These are phyloP conservation scores for Aquanectria penicillioides DNA, from an alignment of 2,329 filamentous ascomycete genomes.

Conservation along the genomic window DNA sequence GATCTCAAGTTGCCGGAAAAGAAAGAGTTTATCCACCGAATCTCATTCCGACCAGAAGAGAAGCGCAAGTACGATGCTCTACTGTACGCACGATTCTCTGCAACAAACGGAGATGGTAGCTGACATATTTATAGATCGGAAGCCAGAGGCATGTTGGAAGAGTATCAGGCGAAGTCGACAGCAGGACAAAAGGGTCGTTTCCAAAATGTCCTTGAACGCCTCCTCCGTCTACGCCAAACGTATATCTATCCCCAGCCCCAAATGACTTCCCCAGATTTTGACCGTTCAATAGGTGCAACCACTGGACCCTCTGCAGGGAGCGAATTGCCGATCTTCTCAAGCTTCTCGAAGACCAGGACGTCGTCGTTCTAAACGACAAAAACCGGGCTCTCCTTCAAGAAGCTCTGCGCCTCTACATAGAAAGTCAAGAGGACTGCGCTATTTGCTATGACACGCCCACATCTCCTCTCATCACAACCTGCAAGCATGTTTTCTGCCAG, in stretches of 20 bases:
- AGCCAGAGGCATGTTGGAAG: conserved; percentile 75
- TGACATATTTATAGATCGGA: conserved; percentile 62
- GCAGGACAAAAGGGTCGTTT: conserved; percentile 66
- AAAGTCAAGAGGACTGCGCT: conserved; percentile 83
- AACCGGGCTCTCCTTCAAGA: conserved; percentile 79
- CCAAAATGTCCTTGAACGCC: conserved; percentile 79
- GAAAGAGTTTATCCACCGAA: conserved; percentile 79
- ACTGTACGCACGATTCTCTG: conserved; percentile 57
- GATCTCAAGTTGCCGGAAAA: conserved; percentile 82
- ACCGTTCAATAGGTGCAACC: conserved; percentile 71
- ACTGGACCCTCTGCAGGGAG: conserved; percentile 84
- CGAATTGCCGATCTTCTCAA: conserved; percentile 78
- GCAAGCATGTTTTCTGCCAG: conserved; percentile 82
- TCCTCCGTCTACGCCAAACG: conserved; percentile 84
- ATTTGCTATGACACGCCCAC: conserved; percentile 81
- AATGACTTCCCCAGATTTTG: background rate
- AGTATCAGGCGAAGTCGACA: conserved; percentile 61
- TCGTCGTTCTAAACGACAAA: conserved; percentile 76
- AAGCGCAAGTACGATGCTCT: conserved; percentile 81
- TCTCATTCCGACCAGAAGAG: conserved; percentile 79
- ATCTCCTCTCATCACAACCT: conserved; percentile 83
- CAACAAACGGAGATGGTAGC: background rate
- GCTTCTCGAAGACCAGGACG: conserved; percentile 72
- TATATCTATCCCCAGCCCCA: conserved; percentile 41
- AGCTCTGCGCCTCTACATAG: conserved; percentile 79